These are phyloP conservation scores for Pseudogymnoascus sp. DNA, from an alignment of 2,329 filamentous ascomycete species.

Conservation along the genomic window DNA sequence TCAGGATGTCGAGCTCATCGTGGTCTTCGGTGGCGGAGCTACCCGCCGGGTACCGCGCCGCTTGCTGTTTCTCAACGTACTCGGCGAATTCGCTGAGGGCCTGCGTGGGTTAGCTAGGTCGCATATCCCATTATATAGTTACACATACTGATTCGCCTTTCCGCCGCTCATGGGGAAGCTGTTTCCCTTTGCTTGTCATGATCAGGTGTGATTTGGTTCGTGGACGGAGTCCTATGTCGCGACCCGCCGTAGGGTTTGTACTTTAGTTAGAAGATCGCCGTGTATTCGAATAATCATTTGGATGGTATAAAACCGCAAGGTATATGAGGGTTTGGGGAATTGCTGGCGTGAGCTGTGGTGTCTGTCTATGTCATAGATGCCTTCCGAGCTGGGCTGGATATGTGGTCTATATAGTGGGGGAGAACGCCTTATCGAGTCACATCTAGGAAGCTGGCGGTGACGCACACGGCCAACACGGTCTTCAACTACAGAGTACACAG, in stretches of 20 bases:
- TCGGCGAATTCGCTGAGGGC: conserved; percentile 95
- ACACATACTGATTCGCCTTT: conserved; percentile 73
- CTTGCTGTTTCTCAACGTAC: conserved; percentile 92
- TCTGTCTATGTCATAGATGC: conserved; percentile 3
- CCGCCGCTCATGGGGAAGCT: conserved; percentile 69
- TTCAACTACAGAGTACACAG: not conserved
- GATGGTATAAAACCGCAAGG: not conserved
- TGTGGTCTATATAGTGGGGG: conserved; percentile 7
- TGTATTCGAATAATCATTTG: conserved; percentile 13
- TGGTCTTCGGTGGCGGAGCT: conserved; percentile 52
- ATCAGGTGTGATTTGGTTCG: not conserved
- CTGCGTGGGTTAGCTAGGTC: conserved; percentile 27
- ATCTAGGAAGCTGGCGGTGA: not conserved
- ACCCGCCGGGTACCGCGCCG: conserved; percentile 52
- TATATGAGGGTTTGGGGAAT: not conserved
- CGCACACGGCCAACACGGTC: not conserved
- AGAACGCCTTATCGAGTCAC: conserved; percentile 3
- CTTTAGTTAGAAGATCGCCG: conserved; percentile 1
- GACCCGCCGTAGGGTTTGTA: conserved; percentile 7
- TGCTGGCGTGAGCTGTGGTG: not conserved
- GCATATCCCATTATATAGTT: not conserved
- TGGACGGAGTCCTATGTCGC: not conserved
- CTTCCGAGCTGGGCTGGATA: not conserved
- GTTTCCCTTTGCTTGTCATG: conserved; percentile 38
- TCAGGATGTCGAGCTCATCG: conserved; percentile 84